A percentile compares a stretch with the other conserved stretches of the same genome.
phyloP scores from a whole-genome alignment of 1,284 basidiomycete species.

The Marasmius fiardii region DNA sequence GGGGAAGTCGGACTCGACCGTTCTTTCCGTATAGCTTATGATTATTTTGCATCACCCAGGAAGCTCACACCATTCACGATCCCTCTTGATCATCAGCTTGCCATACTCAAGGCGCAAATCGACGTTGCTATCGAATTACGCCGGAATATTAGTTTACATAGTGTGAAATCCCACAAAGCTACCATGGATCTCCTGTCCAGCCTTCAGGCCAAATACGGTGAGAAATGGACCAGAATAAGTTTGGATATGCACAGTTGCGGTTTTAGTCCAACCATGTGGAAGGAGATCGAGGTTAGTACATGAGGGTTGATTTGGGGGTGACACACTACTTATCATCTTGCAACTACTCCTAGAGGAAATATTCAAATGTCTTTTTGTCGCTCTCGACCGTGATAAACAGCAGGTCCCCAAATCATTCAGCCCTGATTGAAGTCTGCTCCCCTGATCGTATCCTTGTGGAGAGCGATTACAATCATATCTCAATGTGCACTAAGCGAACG shows the following conservation, averaged over 20 bases:
- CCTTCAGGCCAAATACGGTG: slow-evolving; percentile 49
- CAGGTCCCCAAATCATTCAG: slow-evolving; percentile 55
- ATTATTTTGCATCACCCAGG: slow-evolving; percentile 40
- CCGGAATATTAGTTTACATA: slow-evolving; percentile 76
- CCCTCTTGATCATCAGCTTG: slow-evolving; percentile 71
- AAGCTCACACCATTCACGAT: slow-evolving; percentile 66
- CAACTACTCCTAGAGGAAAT: slow-evolving; percentile 44
- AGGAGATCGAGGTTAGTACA: slow-evolving; percentile 57
- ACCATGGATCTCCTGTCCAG: slow-evolving; percentile 59
- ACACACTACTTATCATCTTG: too few species aligned
- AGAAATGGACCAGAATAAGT: slow-evolving; percentile 56
- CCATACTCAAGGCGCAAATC: slow-evolving; percentile 72
- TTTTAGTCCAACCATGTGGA: slow-evolving; percentile 66
- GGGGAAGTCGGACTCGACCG: slow-evolving; percentile 85
- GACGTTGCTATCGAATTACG: slow-evolving; percentile 69
- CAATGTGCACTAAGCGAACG: slow-evolving; percentile 49
- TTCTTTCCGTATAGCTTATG: slow-evolving; percentile 62
- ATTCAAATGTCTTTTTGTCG: slow-evolving; percentile 73
- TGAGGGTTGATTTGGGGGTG: too few species aligned
- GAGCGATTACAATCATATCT: slow-evolving; percentile 67
- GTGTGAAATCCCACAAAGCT: slow-evolving; percentile 66
- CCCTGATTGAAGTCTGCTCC: slow-evolving; percentile 57
- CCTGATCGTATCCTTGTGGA: slow-evolving; percentile 69
- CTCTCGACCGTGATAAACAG: slow-evolving; percentile 76
- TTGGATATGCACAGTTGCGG: slow-evolving; percentile 80